A percentile compares a stretch with the other conserved stretches of the same genome.
phyloP scores from a whole-genome alignment of 768 basidiomycete species.

The Boletus coccyginus region DNA sequence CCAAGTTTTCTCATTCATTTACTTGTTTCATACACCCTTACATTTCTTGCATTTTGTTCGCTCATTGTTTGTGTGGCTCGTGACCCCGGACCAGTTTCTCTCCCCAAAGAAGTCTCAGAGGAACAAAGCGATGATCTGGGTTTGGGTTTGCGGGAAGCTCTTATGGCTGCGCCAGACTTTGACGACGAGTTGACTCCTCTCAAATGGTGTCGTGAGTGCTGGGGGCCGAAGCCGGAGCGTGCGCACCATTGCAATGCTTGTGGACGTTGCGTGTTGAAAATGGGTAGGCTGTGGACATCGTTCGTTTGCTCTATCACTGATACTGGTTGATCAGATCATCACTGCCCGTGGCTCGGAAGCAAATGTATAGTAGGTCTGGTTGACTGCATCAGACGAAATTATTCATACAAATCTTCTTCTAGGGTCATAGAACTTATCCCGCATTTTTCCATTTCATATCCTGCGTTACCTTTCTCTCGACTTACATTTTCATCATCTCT shows the following conservation, averaged over 20 bases:
- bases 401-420: background rate
- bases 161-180: conserved; percentile 47
- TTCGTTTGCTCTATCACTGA: background rate
- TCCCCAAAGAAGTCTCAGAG: conserved; percentile 18
- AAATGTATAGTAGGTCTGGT: conserved; percentile 64
- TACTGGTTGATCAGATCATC: conserved; percentile 58
- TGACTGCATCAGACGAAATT: background rate
- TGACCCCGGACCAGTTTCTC: conserved; percentile 66
- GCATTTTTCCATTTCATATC: conserved; percentile 79
- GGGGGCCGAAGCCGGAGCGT: conserved; percentile 76
- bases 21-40: conserved; percentile 57
- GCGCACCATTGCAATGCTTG: conserved; percentile 77
- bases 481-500: conserved; percentile 57
- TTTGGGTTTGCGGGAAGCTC: conserved; percentile 57
- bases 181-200: conserved; percentile 57
- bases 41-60: conserved; percentile 68
- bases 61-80: conserved; percentile 69
- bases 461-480: conserved; percentile 58
- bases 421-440: conserved; percentile 84
- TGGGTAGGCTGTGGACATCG: conserved; percentile 52
- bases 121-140: conserved; percentile 43
- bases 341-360: conserved; percentile 80
- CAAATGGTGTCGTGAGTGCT: conserved; percentile 78
- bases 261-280: conserved; percentile 77
- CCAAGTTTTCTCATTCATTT: conserved; percentile 53